Evolutionary conservation across 768 basidiomycete genomes (phyloP), one percentile per base, ranked within the genome.

Genomic region (Kondoa subrosea): DNA sequence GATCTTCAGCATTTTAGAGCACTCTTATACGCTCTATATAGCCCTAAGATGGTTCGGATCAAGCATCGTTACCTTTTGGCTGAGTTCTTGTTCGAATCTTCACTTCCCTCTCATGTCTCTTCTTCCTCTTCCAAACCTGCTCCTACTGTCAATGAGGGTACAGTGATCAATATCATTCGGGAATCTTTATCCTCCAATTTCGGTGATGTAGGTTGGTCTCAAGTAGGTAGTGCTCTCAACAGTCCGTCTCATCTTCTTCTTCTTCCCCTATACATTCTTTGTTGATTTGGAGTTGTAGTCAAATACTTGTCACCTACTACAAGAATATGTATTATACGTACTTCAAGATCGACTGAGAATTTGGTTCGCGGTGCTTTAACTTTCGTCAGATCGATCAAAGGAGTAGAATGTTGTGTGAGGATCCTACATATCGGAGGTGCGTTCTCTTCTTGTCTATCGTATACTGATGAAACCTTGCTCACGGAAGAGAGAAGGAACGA

Each of bases 51-150:
- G 70, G 70, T 71, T 1, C 63, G 72, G 1, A 70, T 70, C 70
- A 73, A 74, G 64, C 69, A 74, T 63, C 72, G 72, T 1, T 74
- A 74, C 64, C 67, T 74, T 16, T 68, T 73, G 34, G 65, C 68
- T 65, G 57, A 68, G 21, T 67, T 74, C 62, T 14, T 74, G 34
- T 74, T 73, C 34, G 64, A 63, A 59, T 31, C 58, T 17, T 57
- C 66, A n/a, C 66, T 74, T 56, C 15, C 72, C 56, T 74, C n/a
- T n/a, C n/a, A n/a, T n/a, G n/a, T 73, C 56, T 62, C 65, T 57
- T 29, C 56, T 3, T 15, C 33, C 57, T 21, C 1, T 56, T 56
- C 65, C 15, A 16, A 40, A 26, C 29, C 64, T 1, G 60, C 63
- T 0, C 66, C 67, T 0, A 27, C 15, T 0, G 4, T 74, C 2